Percentiles rank a stretch among this genome's conserved stretches.
phyloP scores from a whole-genome alignment of 495 filamentous ascomycete genomes.

The Cetradonia linearis region DNA sequence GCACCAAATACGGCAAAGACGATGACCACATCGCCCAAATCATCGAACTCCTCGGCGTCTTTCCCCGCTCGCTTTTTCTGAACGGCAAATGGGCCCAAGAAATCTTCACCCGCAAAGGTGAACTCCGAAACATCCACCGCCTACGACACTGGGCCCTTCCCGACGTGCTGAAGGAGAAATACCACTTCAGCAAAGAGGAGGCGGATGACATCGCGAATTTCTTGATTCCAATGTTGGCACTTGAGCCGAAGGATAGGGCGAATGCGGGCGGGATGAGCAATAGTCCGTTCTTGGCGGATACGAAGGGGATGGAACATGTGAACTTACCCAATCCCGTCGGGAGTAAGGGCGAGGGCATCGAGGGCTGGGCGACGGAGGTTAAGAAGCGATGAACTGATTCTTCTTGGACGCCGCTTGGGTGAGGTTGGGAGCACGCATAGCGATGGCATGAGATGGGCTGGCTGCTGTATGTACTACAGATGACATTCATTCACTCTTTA shows the following conservation, averaged over 20 bases:
- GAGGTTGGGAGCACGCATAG: neutral
- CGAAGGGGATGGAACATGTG: constrained; percentile 76
- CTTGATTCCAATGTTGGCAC: constrained; percentile 82
- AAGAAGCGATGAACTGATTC: constrained; percentile 60
- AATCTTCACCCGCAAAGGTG: constrained; percentile 97
- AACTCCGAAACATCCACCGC: constrained; percentile 94
- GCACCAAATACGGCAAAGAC: constrained; percentile 98
- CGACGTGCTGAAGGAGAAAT: constrained; percentile 92
- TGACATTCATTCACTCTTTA: constrained; percentile 7
- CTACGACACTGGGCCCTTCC: constrained; percentile 93
- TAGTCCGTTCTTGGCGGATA: constrained; percentile 69
- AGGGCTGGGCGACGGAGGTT: constrained; percentile 86
- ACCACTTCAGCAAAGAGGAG: constrained; percentile 79
- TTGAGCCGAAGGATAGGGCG: constrained; percentile 75
- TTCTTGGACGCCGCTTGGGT: neutral
- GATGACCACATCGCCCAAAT: constrained; percentile 99
- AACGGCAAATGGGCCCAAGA: constrained; percentile 96
- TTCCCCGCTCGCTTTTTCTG: constrained; percentile 83
- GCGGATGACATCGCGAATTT: constrained; percentile 72
- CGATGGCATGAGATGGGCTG: neutral
- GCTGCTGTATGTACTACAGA: constrained; percentile 1
- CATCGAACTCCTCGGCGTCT: constrained; percentile 89
- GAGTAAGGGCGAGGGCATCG: constrained; percentile 83
- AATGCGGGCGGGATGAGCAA: constrained; percentile 93
- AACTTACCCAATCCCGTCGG: constrained; percentile 63